Evolutionary conservation across 305 asterid species (phyloP).

Genomic region (Fraxinus platypoda): DNA sequence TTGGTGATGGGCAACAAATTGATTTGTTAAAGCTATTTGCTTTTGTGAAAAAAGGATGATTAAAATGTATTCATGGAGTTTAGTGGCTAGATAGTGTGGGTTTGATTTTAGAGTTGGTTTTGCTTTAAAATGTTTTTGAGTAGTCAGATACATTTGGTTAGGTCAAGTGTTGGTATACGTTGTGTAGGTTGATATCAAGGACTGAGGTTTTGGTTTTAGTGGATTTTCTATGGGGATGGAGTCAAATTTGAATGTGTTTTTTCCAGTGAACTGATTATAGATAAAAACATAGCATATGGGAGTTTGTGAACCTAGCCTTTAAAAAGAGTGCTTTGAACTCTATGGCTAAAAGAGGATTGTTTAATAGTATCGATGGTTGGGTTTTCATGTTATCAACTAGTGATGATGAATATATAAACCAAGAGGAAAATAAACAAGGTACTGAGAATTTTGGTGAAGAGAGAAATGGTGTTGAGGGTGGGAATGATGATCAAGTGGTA

Average conservation of each 20-base stretch:
- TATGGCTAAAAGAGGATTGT: background rate
- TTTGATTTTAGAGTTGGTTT: constrained; percentile 28
- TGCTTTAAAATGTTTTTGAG: constrained; percentile 58
- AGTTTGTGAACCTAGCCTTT: constrained; percentile 15
- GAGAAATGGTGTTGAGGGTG: constrained; percentile 13
- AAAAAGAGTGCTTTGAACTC: constrained; percentile 23
- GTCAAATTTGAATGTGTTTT: constrained; percentile 42
- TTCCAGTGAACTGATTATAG: constrained; percentile 27
- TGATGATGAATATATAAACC: constrained; percentile 14
- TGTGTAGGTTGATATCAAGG: constrained; percentile 20
- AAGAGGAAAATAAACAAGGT: constrained; percentile 4
- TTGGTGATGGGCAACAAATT: constrained; percentile 49
- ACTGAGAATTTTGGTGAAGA: constrained; percentile 21
- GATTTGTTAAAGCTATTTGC: constrained; percentile 48
- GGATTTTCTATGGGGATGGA: constrained; percentile 43
- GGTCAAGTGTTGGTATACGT: background rate
- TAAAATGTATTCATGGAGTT: constrained; percentile 38
- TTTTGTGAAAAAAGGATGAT: constrained; percentile 46
- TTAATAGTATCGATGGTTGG: constrained; percentile 23
- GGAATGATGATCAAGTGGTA: constrained; percentile 14
- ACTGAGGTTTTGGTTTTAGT: constrained; percentile 20
- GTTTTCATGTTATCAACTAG: constrained; percentile 22
- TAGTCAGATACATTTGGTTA: constrained; percentile 38
- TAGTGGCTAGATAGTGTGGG: constrained; percentile 54
- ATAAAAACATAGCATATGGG: constrained; percentile 37